Percentiles rank a stretch among this genome's conserved stretches.
These are phyloP conservation scores for Boletales sp. DNA, from an alignment of 768 basidiomycete genomes.

Conservation along the genomic window DNA sequence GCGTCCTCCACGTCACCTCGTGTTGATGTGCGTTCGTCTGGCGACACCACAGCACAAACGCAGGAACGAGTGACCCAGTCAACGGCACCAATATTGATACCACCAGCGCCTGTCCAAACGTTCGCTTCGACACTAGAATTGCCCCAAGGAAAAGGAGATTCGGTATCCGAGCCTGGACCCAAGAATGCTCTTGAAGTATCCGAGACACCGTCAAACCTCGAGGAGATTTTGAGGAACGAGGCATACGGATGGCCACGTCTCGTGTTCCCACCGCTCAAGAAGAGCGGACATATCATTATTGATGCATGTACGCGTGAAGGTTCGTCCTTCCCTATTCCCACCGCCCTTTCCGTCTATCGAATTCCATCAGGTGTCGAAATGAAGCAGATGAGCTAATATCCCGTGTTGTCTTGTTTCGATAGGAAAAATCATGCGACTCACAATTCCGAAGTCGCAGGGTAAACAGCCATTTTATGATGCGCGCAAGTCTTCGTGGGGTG, in stretches of 20 bases:
- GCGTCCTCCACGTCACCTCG: conserved; percentile 21
- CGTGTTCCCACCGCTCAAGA: conserved; percentile 88
- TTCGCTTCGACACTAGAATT: conserved; percentile 8
- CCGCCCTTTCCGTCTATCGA: conserved; percentile 2
- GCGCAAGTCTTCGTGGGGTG: conserved; percentile 91
- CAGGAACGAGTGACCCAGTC: conserved; percentile 5
- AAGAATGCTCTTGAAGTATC: conserved; percentile 4
- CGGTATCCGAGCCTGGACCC: conserved; percentile 1
- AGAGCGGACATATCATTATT: conserved; percentile 86
- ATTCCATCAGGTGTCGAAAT: conserved; percentile 1
- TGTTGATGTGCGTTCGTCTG: conserved; percentile 19
- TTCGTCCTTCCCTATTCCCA: conserved; percentile 25
- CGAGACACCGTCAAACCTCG: conserved; percentile 35
- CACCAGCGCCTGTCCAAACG: conserved; percentile 8
- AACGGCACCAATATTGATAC: conserved; percentile 6
- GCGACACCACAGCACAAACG: conserved; percentile 7
- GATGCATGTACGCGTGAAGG: conserved; percentile 86
- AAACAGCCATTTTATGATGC: conserved; percentile 95
- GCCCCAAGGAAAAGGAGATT: not conserved
- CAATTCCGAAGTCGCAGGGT: conserved; percentile 91
- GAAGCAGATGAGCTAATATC: conserved; percentile 2
- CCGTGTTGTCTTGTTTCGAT: not conserved
- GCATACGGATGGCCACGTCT: conserved; percentile 89
- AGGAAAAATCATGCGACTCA: conserved; percentile 92
- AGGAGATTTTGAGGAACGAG: conserved; percentile 61